phyloP scores from a whole-genome alignment of 768 basidiomycete genomes.

The Sporobolomyces phaffii region DNA sequence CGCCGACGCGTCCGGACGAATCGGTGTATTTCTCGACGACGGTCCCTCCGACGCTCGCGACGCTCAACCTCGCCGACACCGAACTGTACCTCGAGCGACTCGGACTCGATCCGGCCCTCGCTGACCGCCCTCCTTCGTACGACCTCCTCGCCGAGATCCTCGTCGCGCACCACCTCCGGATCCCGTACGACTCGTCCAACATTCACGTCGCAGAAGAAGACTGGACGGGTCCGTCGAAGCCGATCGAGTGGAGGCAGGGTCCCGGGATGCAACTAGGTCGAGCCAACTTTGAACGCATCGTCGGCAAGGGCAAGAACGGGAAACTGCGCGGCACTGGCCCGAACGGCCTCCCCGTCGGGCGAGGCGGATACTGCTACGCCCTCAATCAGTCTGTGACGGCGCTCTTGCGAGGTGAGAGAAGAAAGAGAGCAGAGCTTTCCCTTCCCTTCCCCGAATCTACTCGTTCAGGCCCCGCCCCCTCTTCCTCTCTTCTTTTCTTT shows the following conservation, averaged over 20 bases:
- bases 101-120: background rate
- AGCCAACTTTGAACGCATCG: slow-evolving; percentile 23
- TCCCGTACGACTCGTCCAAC: slow-evolving; percentile 22
- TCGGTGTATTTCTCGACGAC: slow-evolving; percentile 18
- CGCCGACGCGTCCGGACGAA: background rate
- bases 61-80: slow-evolving; percentile 7
- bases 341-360: background rate
- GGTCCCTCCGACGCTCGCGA: background rate
- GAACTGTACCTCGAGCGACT: slow-evolving; percentile 19
- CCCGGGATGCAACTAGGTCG: slow-evolving; percentile 16
- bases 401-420: slow-evolving; percentile 9
- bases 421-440: no score
- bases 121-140: background rate
- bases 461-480: no score
- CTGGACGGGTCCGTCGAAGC: slow-evolving; percentile 4
- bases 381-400: background rate
- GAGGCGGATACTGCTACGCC: slow-evolving; percentile 26
- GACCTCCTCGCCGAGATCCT: slow-evolving; percentile 11
- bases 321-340: background rate
- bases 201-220: slow-evolving; percentile 24
- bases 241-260: slow-evolving; percentile 8
- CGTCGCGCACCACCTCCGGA: background rate
- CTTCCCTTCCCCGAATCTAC: no score
- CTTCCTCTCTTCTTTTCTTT: no score
- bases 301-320: background rate